Evolutionary conservation across 768 basidiomycete genomes (phyloP).

Genomic region (Kwoniella sp.): DNA sequence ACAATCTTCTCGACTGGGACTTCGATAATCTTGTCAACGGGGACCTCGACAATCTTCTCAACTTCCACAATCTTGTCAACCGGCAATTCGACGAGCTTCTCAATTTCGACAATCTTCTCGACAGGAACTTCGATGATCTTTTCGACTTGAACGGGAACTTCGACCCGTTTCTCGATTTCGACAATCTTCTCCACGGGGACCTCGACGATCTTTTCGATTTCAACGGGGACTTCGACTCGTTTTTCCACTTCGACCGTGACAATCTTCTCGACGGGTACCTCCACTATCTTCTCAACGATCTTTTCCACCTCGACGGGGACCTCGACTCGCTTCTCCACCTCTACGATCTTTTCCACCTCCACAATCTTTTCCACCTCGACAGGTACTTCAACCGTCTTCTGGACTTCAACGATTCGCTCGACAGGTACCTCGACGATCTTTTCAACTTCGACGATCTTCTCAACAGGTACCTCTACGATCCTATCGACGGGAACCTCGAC

Average conservation of each 20-base stretch:
- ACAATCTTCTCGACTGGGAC: slow-evolving; percentile 36
- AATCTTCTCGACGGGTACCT: slow-evolving; percentile 36
- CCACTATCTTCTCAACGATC: slow-evolving; percentile 46
- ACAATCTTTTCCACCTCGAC: slow-evolving; percentile 35
- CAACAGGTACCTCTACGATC: slow-evolving; percentile 41
- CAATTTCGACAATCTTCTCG: slow-evolving; percentile 43
- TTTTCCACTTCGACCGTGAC: slow-evolving; percentile 36
- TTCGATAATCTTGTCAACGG: slow-evolving; percentile 51
- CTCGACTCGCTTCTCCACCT: slow-evolving; percentile 39
- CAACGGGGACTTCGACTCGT: slow-evolving; percentile 46
- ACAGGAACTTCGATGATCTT: slow-evolving; percentile 47
- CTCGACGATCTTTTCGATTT: slow-evolving; percentile 52
- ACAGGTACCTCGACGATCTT: slow-evolving; percentile 47
- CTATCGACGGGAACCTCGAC: slow-evolving; percentile 30
- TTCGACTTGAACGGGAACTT: slow-evolving; percentile 49
- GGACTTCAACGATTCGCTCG: slow-evolving; percentile 32
- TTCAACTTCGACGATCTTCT: slow-evolving; percentile 47
- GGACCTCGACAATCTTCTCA: slow-evolving; percentile 37
- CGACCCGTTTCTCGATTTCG: slow-evolving; percentile 32
- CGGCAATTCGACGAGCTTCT: slow-evolving; percentile 49
- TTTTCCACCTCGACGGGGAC: slow-evolving; percentile 53
- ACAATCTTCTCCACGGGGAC: slow-evolving; percentile 39
- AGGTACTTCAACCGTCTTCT: slow-evolving; percentile 29
- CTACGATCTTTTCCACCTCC: slow-evolving; percentile 42
- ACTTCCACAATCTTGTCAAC: slow-evolving; percentile 38